phyloP scores from a whole-genome alignment of 2,329 filamentous ascomycete genomes.

The Xylaria sp. region DNA sequence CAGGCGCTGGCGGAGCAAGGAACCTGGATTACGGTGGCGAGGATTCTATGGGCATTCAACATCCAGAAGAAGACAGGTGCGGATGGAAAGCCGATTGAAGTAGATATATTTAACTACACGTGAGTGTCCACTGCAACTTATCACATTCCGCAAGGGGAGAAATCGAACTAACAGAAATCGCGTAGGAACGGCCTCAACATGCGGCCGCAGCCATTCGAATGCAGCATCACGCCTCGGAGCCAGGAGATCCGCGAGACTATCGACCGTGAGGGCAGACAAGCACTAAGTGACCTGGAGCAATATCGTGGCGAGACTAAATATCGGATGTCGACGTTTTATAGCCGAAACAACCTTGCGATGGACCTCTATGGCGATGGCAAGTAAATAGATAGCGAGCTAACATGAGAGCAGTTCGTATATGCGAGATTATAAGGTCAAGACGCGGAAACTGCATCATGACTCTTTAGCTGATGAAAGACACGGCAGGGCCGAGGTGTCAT shows the following conservation, averaged over 20 bases:
- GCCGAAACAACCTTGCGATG: constrained; percentile 50
- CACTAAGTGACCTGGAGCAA: constrained; percentile 61
- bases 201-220: constrained; percentile 66
- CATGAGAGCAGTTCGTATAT: background rate
- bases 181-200: constrained; percentile 67
- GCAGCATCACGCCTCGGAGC: constrained; percentile 62
- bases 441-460: background rate
- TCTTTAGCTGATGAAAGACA: background rate
- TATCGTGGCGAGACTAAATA: constrained; percentile 69
- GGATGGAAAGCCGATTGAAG: constrained; percentile 58
- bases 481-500: background rate
- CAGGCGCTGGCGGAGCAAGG: constrained; percentile 68
- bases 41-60: constrained; percentile 68
- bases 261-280: constrained; percentile 63
- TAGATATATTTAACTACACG: constrained; percentile 69
- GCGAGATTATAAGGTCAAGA: background rate
- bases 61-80: constrained; percentile 55
- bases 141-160: background rate
- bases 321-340: constrained; percentile 65
- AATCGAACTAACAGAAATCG: background rate
- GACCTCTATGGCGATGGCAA: constrained; percentile 46
- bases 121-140: constrained; percentile 49
- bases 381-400: constrained; percentile 3
- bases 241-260: constrained; percentile 62
- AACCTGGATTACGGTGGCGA: constrained; percentile 67